Conservation (phyloP, 345 rosid species). For the Dipteronia dyeriana region DNA sequence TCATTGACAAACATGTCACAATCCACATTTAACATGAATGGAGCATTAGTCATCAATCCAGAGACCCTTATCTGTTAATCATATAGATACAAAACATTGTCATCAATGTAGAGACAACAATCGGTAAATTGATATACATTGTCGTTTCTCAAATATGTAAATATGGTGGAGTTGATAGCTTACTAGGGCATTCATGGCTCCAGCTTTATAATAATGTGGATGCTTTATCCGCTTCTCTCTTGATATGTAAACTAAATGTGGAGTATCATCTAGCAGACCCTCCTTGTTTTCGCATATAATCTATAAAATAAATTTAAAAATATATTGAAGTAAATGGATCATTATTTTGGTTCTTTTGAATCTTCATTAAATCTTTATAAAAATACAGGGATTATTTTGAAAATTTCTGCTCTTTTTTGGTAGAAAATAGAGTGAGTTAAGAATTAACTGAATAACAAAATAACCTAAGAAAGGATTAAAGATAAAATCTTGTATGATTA, state of each 20-base stretch:
- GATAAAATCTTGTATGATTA: too few species aligned
- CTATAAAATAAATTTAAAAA: conserved; percentile 26
- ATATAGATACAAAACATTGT: neutral
- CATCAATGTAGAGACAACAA: too few species aligned
- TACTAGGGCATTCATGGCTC: conserved; percentile 81
- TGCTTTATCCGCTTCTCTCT: conserved; percentile 61
- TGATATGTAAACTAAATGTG: conserved; percentile 62
- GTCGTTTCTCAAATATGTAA: too few species aligned
- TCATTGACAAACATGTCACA: conserved; percentile 74
- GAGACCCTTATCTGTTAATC: conserved; percentile 59
- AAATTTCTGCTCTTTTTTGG: too few species aligned
- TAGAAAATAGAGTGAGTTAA: too few species aligned
- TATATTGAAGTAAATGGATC: too few species aligned
- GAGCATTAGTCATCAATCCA: conserved; percentile 75
- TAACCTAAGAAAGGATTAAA: too few species aligned
- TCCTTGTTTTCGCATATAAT: conserved; percentile 53
- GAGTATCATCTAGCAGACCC: conserved; percentile 36
- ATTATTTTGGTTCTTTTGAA: too few species aligned
- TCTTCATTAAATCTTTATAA: too few species aligned
- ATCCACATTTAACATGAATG: conserved; percentile 74
- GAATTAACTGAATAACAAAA: too few species aligned
- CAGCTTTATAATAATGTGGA: conserved; percentile 66
- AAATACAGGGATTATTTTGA: too few species aligned
- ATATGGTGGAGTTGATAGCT: neutral
- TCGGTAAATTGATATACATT: too few species aligned